Percentiles rank a stretch among this genome's conserved stretches.
Conservation (phyloP, 768 basidiomycete genomes). For the Amanita exitialis region DNA sequence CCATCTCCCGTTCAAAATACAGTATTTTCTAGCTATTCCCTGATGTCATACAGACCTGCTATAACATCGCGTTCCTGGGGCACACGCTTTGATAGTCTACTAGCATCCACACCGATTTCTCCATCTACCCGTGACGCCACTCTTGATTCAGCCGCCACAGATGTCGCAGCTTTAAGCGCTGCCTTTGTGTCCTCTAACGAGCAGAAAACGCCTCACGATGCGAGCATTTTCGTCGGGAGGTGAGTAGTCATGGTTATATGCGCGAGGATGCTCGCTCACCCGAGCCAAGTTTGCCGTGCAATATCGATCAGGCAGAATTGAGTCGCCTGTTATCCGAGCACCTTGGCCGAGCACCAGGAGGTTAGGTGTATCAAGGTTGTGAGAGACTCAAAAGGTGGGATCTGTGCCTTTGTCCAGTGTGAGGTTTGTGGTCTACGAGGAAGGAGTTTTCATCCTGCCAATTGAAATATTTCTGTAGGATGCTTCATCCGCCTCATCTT, state of each 20-base stretch:
- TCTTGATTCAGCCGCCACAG: conserved; percentile 9
- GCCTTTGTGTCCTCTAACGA: conserved; percentile 17
- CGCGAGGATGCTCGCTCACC: not conserved
- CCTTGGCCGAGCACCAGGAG: conserved; percentile 53
- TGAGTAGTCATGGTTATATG: conserved; percentile 17
- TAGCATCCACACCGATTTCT: conserved; percentile 36
- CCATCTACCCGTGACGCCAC: conserved; percentile 13
- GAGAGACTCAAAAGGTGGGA: conserved; percentile 65
- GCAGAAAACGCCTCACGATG: conserved; percentile 56
- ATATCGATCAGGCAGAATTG: conserved; percentile 57
- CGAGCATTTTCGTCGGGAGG: conserved; percentile 84
- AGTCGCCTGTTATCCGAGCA: conserved; percentile 51
- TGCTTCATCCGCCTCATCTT: conserved; percentile 40
- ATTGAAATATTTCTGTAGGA: conserved; percentile 28
- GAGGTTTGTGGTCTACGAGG: conserved; percentile 34
- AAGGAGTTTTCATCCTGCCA: not conserved
- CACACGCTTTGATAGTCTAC: conserved; percentile 61
- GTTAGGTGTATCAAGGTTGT: conserved; percentile 64
- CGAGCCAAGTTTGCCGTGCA: conserved; percentile 49
- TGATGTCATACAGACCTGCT: conserved; percentile 34
- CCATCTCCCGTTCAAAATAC: conserved; percentile 10
- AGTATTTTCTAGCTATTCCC: conserved; percentile 13
- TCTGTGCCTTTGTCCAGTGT: conserved; percentile 83
- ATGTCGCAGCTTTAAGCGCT: conserved; percentile 10
- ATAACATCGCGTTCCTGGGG: conserved; percentile 49